A percentile compares a stretch with the other conserved stretches of the same genome.
Conservation (phyloP, 2,329 filamentous ascomycete genomes). For the Tolypocladium paradoxum region DNA sequence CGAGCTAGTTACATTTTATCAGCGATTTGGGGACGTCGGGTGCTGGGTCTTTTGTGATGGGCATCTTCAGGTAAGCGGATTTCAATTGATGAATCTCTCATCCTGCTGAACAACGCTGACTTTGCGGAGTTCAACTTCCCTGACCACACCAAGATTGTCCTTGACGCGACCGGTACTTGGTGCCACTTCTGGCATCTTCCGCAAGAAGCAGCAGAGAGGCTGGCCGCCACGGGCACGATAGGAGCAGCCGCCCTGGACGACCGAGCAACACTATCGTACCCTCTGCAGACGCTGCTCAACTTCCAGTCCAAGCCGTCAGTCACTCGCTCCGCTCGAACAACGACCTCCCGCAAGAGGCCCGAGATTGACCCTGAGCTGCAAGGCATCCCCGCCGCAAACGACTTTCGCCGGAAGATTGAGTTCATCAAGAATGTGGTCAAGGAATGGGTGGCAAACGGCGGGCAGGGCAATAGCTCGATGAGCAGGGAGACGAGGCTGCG, state of each 20-base stretch:
- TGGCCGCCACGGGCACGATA: conserved; percentile 55
- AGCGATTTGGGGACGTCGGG: conserved; percentile 69
- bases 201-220: conserved; percentile 55
- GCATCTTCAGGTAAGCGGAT: conserved; percentile 55
- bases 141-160: conserved; percentile 75
- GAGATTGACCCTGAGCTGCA: conserved; percentile 51
- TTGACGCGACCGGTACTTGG: conserved; percentile 63
- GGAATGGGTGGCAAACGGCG: conserved; percentile 61
- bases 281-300: conserved; percentile 63
- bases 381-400: conserved; percentile 59
- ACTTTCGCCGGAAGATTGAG: conserved; percentile 61
- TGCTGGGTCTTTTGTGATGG: conserved; percentile 76
- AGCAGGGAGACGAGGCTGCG: conserved; percentile 40
- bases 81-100: background rate
- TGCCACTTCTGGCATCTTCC: conserved; percentile 71
- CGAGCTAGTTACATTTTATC: conserved; percentile 68
- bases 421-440: conserved; percentile 59
- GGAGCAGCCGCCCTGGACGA: conserved; percentile 60
- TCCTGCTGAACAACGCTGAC: background rate
- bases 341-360: conserved; percentile 42
- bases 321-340: conserved; percentile 28
- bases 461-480: conserved; percentile 58
- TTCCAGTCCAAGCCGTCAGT: conserved; percentile 40
- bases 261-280: conserved; percentile 60
- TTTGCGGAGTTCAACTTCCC: conserved; percentile 70